phyloP scores from a whole-genome alignment of 148 eudicot genomes.

The Talinum fruticosum region DNA sequence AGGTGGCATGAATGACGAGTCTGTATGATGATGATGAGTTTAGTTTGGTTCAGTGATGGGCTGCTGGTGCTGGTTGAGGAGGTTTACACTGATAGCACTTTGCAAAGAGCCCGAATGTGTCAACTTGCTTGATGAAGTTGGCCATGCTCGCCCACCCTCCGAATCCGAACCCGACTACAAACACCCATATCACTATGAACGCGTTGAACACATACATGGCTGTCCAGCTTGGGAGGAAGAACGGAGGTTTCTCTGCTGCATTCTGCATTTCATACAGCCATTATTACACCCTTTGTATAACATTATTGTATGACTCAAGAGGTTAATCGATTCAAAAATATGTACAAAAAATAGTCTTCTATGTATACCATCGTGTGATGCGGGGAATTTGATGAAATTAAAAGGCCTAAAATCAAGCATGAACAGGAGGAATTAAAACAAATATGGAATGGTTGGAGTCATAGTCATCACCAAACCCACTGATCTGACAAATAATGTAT shows the following conservation, averaged over 20 bases:
- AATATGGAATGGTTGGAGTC: neutral
- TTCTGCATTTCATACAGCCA: constrained; percentile 27
- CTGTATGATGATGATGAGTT: too few species aligned
- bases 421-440: neutral
- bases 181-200: constrained; percentile 42
- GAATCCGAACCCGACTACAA: constrained; percentile 46
- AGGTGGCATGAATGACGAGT: neutral
- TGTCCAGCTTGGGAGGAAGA: constrained; percentile 44
- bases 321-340: too few species aligned
- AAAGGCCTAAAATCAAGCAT: neutral
- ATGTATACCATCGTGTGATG: neutral
- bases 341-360: too few species aligned
- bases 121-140: constrained; percentile 13
- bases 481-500: constrained; percentile 15
- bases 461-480: constrained; percentile 4
- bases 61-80: constrained; percentile 5
- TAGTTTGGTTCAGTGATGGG: constrained; percentile 7
- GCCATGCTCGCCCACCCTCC: constrained; percentile 26
- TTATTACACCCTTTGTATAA: neutral
- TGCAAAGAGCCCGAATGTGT: constrained; percentile 10
- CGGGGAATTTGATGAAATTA: neutral
- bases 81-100: constrained; percentile 24
- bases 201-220: constrained; percentile 37
- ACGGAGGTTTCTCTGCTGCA: constrained; percentile 52
- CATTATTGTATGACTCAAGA: too few species aligned